Evolutionary conservation across 768 basidiomycete genomes (phyloP).

Genomic region (Trichaptum fuscoviolaceum): DNA sequence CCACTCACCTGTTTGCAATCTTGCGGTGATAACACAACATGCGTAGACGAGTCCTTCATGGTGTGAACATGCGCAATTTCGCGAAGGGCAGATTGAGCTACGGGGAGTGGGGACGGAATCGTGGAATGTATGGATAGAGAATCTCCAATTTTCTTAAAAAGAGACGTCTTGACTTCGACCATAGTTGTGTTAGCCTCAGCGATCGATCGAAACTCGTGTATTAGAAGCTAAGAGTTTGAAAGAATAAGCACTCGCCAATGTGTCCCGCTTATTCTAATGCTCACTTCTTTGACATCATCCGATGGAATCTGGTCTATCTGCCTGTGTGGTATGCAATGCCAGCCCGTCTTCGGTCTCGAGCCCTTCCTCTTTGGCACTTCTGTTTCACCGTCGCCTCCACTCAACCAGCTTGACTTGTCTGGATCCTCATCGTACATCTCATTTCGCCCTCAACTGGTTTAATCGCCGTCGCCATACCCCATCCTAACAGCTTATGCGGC

Average conservation of each 20-base stretch:
- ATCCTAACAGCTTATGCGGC: slow-evolving; percentile 14
- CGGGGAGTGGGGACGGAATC: slow-evolving; percentile 17
- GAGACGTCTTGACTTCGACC: slow-evolving; percentile 17
- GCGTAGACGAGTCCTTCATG: slow-evolving; percentile 19
- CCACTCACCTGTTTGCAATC: slow-evolving; percentile 22
- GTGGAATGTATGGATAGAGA: slow-evolving; percentile 18
- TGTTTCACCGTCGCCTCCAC: slow-evolving; percentile 6
- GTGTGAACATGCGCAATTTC: slow-evolving; percentile 24
- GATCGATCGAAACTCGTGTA: slow-evolving; percentile 14
- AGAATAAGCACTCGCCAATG: background rate
- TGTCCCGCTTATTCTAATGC: background rate
- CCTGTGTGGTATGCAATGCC: slow-evolving; percentile 23
- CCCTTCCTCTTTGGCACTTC: slow-evolving; percentile 16
- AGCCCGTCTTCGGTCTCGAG: slow-evolving; percentile 17
- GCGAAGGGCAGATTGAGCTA: slow-evolving; percentile 13
- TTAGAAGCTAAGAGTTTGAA: slow-evolving; percentile 8
- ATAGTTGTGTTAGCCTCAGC: slow-evolving; percentile 16
- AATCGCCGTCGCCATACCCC: slow-evolving; percentile 17
- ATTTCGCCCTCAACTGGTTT: slow-evolving; percentile 32
- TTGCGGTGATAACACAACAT: slow-evolving; percentile 21
- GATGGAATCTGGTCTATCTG: slow-evolving; percentile 18
- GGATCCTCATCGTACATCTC: slow-evolving; percentile 13
- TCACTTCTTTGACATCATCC: slow-evolving; percentile 15
- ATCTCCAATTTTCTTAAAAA: slow-evolving; percentile 16
- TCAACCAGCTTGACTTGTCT: slow-evolving; percentile 17